phyloP scores from a whole-genome alignment of 2,329 filamentous ascomycete genomes.

The Penicillium janthinellum region DNA sequence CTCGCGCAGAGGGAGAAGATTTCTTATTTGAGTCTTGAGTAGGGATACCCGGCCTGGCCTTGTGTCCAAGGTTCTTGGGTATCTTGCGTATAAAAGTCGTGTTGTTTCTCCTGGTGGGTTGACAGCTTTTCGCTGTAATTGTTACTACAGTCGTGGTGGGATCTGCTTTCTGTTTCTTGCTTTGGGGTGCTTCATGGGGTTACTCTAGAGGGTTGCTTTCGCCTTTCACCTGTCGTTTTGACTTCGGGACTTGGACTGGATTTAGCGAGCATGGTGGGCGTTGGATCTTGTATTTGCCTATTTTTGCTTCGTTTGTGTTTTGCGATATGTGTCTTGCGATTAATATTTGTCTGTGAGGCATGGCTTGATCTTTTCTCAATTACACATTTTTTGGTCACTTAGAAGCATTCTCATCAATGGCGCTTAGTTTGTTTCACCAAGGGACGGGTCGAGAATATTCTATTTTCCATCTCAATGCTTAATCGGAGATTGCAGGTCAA shows the following conservation, averaged over 20 bases:
- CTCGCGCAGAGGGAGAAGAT: constrained; percentile 20
- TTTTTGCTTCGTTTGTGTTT: neutral
- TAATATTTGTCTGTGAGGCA: neutral
- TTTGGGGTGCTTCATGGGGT: neutral
- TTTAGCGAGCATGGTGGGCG: constrained; percentile 4
- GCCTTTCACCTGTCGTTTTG: neutral
- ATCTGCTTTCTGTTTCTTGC: neutral
- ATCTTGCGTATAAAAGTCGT: too few species aligned
- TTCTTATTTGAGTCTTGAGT: constrained; percentile 24
- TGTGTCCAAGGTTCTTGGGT: neutral
- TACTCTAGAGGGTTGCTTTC: neutral
- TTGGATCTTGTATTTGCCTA: neutral
- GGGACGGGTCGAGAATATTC: too few species aligned
- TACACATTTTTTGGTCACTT: too few species aligned
- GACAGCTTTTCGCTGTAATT: too few species aligned
- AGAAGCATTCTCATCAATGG: too few species aligned
- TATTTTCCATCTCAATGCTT: too few species aligned
- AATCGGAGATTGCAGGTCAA: too few species aligned
- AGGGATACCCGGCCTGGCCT: neutral
- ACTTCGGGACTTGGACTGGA: neutral
- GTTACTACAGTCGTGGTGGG: too few species aligned
- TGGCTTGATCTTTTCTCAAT: neutral
- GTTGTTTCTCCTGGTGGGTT: too few species aligned
- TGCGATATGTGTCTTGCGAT: neutral
- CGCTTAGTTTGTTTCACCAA: too few species aligned